A percentile compares a stretch with the other conserved stretches of the same genome.
Evolutionary conservation across 495 filamentous ascomycete species (phyloP).

Genomic region (Melanomma pulvis-pyrius): DNA sequence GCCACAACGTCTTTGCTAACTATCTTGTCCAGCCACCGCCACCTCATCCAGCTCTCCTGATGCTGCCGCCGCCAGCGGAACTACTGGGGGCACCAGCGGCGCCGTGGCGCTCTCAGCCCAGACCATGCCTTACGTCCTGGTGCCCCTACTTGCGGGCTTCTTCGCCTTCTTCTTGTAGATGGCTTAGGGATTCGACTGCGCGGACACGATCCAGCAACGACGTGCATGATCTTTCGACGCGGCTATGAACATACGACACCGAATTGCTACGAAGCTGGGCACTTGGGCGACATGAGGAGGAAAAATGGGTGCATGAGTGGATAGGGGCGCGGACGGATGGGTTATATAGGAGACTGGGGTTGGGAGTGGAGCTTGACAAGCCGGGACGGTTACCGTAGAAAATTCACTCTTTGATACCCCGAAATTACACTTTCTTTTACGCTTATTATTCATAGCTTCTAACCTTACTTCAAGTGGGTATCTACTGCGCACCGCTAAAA

Average conservation of each 20-base stretch:
- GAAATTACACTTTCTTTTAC: background rate
- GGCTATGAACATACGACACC: background rate
- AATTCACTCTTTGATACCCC: constrained; percentile 1
- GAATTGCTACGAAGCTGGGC: too few species aligned
- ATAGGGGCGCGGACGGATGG: background rate
- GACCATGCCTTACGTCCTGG: constrained; percentile 10
- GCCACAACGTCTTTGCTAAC: background rate
- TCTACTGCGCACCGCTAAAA: too few species aligned
- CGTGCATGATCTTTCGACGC: background rate
- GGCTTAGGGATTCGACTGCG: background rate
- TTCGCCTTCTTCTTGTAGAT: constrained; percentile 23
- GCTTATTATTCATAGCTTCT: background rate
- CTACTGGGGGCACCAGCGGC: constrained; percentile 1
- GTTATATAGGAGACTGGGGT: background rate
- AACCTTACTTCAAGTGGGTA: too few species aligned
- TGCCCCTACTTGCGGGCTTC: constrained; percentile 10
- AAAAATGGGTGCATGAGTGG: background rate
- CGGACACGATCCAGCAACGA: background rate
- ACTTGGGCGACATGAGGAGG: too few species aligned
- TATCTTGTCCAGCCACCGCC: background rate
- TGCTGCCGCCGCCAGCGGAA: background rate
- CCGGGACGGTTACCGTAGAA: background rate
- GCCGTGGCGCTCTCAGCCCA: constrained; percentile 8
- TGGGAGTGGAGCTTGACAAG: background rate
- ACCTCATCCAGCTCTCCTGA: background rate